Evolutionary conservation across 2,329 filamentous ascomycete genomes (phyloP), one percentile per base, ranked within the genome.

Genomic region (Penicillium sp.): DNA sequence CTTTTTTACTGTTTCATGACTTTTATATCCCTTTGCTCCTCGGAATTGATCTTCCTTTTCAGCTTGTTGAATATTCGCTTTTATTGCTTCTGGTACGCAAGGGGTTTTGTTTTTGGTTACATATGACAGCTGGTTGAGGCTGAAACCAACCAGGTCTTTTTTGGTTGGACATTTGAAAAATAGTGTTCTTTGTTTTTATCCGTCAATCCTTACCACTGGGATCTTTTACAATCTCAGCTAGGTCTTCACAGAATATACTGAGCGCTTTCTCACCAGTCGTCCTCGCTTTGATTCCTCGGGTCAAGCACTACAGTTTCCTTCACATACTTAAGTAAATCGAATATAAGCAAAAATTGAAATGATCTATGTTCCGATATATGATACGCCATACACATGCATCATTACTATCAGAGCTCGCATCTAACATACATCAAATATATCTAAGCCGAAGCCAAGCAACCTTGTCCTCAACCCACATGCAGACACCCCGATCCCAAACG

Each of bases 1-100:
- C 55, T 56, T 55, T 56, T 48, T 52, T 31, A 44, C 42, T 48
- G 37, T 50, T 61, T 66, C 52, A 64, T 56, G 62, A 66, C 58
- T 61, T 56, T 56, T 61, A 60, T 62, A 61, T 62, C 56, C 59
- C 50, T 54, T 56, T 53, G 58, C 59, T 65, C 55, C 40, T 57
- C 64, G 60, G 61, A 62, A 55, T 42, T 50, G 46, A 31, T 54
- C 16, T 59, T 57, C 26, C 50, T 54, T 57, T 56, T 31, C 43
- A 34, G 49, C 51, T 61, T 59, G 32, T 57, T 63, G 49, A 58
- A 60, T 61, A 60, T 61, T 47, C 47, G 4, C 50, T 43, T 35
- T 51, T 58, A 24, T 55, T 58, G 50, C 46, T 57, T 56, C 39
- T 58, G 44, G 22, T 64, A 54, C 54, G 58, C 61, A 65, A 58